A percentile compares a stretch with the other conserved stretches of the same genome.
These are phyloP conservation scores for Trifolium subterraneum DNA, from an alignment of 306 rosid genomes.

Conservation along the genomic window DNA sequence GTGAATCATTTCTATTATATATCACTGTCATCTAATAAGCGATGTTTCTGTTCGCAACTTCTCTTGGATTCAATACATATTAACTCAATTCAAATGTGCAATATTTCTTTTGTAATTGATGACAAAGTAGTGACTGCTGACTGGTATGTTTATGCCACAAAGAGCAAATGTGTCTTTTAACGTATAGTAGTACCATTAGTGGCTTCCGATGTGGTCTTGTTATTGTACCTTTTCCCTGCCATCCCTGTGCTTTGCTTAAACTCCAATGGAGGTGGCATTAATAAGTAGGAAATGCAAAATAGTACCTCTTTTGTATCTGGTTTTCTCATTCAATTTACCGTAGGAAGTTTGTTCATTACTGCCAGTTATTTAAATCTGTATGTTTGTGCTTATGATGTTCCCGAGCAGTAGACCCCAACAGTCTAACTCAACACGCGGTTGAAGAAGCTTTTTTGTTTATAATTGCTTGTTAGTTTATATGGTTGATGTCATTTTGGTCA, in stretches of 20 bases:
- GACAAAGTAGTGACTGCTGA: no score
- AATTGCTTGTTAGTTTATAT: constrained; percentile 20
- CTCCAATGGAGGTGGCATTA: neutral
- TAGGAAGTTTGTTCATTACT: constrained; percentile 7
- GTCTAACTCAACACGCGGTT: neutral
- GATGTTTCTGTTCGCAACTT: constrained; percentile 13
- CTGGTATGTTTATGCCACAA: no score
- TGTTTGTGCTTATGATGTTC: constrained; percentile 15
- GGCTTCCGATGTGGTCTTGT: constrained; percentile 9
- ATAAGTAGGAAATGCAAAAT: neutral
- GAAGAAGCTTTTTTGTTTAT: constrained; percentile 3
- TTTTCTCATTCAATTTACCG: constrained; percentile 8
- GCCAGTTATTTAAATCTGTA: neutral
- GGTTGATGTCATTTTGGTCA: constrained; percentile 25
- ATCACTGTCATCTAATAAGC: neutral
- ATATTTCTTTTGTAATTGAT: no score
- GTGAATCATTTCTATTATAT: neutral
- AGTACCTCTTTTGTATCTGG: constrained; percentile 18
- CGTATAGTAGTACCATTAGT: no score
- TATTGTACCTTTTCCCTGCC: constrained; percentile 7
- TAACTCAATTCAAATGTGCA: no score
- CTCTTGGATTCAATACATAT: constrained; percentile 13
- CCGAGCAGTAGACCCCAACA: neutral
- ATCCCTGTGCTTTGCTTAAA: neutral
- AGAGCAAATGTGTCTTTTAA: no score